phyloP scores from a whole-genome alignment of 2,329 filamentous ascomycete species.

The Xylaria sp. region DNA sequence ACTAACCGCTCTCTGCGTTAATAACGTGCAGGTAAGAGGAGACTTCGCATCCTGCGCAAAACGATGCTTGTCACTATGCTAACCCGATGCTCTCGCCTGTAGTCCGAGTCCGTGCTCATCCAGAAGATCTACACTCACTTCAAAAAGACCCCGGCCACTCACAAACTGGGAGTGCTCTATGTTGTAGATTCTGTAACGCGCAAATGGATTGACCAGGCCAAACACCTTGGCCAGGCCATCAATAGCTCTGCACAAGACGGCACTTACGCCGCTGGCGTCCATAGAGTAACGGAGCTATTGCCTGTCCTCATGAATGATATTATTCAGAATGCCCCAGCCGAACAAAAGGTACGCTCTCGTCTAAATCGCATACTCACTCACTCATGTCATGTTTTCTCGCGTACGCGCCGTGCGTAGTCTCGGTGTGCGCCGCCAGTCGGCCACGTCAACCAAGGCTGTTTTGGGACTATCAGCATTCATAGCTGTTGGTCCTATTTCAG shows the following conservation, averaged over 20 bases:
- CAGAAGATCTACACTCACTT: conserved; percentile 97
- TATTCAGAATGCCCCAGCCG: conserved; percentile 76
- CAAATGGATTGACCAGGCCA: conserved; percentile 96
- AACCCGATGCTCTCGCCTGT: conserved; percentile 28
- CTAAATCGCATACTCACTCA: conserved; percentile 29
- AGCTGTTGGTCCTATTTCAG: conserved; percentile 2
- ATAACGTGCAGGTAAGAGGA: conserved; percentile 77
- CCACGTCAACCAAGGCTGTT: background rate
- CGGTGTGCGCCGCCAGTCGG: conserved; percentile 21
- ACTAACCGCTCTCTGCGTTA: conserved; percentile 81
- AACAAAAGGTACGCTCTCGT: conserved; percentile 84
- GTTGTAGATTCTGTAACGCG: conserved; percentile 99
- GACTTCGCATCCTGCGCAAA: conserved; percentile 9
- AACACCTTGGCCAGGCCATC: conserved; percentile 74
- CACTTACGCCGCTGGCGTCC: conserved; percentile 89
- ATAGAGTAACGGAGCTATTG: conserved; percentile 93
- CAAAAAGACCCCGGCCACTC: conserved; percentile 87
- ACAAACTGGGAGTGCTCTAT: conserved; percentile 98
- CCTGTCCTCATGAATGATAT: conserved; percentile 95
- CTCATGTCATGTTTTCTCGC: background rate
- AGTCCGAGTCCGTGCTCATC: conserved; percentile 93
- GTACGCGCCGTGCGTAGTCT: conserved; percentile 27
- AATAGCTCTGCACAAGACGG: conserved; percentile 79
- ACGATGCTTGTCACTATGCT: conserved; percentile 21
- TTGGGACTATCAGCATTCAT: conserved; percentile 14